Percentiles rank a stretch among this genome's conserved stretches.
These are phyloP conservation scores for Aspergillus carlsbadensis DNA, from an alignment of 495 filamentous ascomycete genomes.

Conservation along the genomic window DNA sequence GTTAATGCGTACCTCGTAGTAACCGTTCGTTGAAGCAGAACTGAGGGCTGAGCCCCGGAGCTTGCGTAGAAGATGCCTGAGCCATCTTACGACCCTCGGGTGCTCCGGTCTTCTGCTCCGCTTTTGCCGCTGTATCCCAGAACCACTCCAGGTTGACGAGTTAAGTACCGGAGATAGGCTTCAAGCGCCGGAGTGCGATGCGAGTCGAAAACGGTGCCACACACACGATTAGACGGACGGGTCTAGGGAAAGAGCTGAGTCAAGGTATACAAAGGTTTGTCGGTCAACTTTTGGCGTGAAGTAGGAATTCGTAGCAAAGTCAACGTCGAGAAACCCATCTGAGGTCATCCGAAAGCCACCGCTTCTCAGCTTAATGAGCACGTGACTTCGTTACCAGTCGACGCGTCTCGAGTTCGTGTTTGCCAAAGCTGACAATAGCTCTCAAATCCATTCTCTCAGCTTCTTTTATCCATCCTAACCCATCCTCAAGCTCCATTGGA, in stretches of 20 bases:
- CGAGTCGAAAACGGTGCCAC: not conserved
- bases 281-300: too few relatives aligned
- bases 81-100: constrained; percentile 53
- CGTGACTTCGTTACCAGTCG: constrained; percentile 22
- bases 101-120: constrained; percentile 21
- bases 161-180: not conserved
- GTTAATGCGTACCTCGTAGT: constrained; percentile 72
- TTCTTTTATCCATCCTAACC: not conserved
- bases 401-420: constrained; percentile 16
- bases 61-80: constrained; percentile 48
- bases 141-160: constrained; percentile 44
- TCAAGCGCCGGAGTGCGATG: not conserved
- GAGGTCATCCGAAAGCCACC: not conserved
- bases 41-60: constrained; percentile 73
- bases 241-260: not conserved
- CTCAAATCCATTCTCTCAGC: not conserved
- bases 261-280: not conserved
- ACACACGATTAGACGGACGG: not conserved
- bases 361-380: constrained; percentile 5
- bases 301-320: too few relatives aligned
- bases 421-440: constrained; percentile 2
- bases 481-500: not conserved
- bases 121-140: constrained; percentile 30
- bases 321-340: not conserved
- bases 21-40: constrained; percentile 90